Evolutionary conservation across 2,329 filamentous ascomycete species (phyloP).

Genomic region (Penicillium glabrum): DNA sequence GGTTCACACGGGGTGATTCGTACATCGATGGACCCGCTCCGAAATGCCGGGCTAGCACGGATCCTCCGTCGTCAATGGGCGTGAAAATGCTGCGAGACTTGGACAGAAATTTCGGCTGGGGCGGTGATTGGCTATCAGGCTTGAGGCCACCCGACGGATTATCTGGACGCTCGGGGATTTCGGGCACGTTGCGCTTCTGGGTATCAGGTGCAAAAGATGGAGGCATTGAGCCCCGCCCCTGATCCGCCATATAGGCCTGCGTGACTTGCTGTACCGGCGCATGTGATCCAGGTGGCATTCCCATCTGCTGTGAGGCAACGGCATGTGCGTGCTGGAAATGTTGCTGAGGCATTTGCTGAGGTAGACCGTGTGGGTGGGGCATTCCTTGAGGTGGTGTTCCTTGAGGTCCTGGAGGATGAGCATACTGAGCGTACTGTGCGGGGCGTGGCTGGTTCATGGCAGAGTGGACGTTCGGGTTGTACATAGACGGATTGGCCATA

Average conservation of each 20-base stretch:
- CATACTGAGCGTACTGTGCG: slow-evolving; percentile 41
- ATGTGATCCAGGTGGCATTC: slow-evolving; percentile 37
- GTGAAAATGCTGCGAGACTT: slow-evolving; percentile 95
- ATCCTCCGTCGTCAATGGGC: slow-evolving; percentile 89
- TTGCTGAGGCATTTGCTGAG: slow-evolving; percentile 34
- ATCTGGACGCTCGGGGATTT: slow-evolving; percentile 58
- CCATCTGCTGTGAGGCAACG: slow-evolving; percentile 27
- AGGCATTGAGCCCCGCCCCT: slow-evolving; percentile 70
- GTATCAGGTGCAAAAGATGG: slow-evolving; percentile 64
- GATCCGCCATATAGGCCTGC: slow-evolving; percentile 74
- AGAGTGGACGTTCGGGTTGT: slow-evolving; percentile 63
- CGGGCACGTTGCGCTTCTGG: slow-evolving; percentile 36
- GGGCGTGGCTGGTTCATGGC: slow-evolving; percentile 49
- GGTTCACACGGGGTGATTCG: slow-evolving; percentile 43
- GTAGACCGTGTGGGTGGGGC: slow-evolving; percentile 23
- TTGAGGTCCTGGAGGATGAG: slow-evolving; percentile 40
- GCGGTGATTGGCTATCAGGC: slow-evolving; percentile 47
- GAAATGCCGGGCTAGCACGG: slow-evolving; percentile 81
- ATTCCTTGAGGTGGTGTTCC: slow-evolving; percentile 30
- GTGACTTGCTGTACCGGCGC: slow-evolving; percentile 54
- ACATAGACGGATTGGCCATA: slow-evolving; percentile 82
- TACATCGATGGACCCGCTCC: slow-evolving; percentile 62
- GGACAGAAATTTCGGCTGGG: slow-evolving; percentile 62
- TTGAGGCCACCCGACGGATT: slow-evolving; percentile 46
- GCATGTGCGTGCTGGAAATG: slow-evolving; percentile 34